Evolutionary conservation across 2,329 filamentous ascomycete species (phyloP), one percentile per base, ranked within the genome.

Genomic region (Penicillium sp.): DNA sequence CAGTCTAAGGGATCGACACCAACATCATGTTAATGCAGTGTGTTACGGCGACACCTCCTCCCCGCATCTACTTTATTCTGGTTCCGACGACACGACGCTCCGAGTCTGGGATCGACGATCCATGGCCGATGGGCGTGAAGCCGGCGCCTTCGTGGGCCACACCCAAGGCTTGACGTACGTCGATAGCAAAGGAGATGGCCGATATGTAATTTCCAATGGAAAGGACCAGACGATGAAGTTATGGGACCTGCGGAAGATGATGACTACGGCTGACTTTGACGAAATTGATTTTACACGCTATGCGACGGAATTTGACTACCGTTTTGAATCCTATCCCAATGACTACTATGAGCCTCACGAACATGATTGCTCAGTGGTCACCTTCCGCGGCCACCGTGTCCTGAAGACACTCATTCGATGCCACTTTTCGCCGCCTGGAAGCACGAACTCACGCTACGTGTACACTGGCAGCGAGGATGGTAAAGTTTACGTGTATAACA

Each of bases 211-310:
- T 23, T 92, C 88, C 62, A 99, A 99, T 66, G 91, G 87, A 58
- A 99, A 97, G 70, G 94, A 99, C 69, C 94, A 97, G 73, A 93
- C 88, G 37, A 96, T 96, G 85, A 97, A 97, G 75, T 82, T 99
- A 0, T 99, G 94, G 94, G 94, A 99, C 71, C 72, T 97, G 52
- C 83, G 93, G 48, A 95, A 90, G 81, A 93, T 92, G 82, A 90
- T 94, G 80, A 86, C 86, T 5, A 88, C 88, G 1, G 82, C 87
- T 29, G 71, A 76, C 71, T 74, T 78, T 67, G 82, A 84, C 55
- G 72, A 71, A 4, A 78, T 87, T 52, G 77, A 86, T 46, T 73
- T 77, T 4, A 70, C 74, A 48, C 67, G 71, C 24, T 85, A 82
- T 68, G 83, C 82, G 0, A 85, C 81, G 2, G 80, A 80, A 28